These are phyloP conservation scores for Paecilomyces sp. DNA, from an alignment of 2,329 filamentous ascomycete genomes.

Conservation along the genomic window DNA sequence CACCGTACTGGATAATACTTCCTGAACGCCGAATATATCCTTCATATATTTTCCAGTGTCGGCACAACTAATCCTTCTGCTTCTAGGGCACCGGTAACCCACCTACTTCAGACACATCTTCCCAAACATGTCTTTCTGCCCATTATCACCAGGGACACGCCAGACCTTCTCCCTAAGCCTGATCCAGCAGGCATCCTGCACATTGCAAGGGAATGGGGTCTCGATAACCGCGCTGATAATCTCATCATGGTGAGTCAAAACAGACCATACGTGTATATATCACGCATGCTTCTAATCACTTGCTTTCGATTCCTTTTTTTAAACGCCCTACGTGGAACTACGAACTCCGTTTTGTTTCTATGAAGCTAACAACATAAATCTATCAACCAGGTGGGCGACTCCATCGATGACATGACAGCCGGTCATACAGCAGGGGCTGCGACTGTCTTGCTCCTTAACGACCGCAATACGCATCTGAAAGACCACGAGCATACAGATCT, in stretches of 20 bases:
- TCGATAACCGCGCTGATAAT: constrained; percentile 42
- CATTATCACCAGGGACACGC: constrained; percentile 73
- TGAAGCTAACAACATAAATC: background rate
- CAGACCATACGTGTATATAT: background rate
- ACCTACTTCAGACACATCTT: constrained; percentile 62
- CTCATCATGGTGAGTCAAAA: constrained; percentile 27
- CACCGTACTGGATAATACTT: no score
- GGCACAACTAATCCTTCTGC: background rate
- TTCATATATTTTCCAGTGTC: no score
- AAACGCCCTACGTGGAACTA: background rate
- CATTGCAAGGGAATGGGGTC: constrained; percentile 70
- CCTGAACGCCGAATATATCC: no score
- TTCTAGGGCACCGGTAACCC: constrained; percentile 32
- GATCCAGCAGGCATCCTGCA: constrained; percentile 81
- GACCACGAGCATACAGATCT: constrained; percentile 71
- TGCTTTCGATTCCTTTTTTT: background rate
- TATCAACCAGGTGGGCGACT: constrained; percentile 54
- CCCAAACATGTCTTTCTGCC: constrained; percentile 62
- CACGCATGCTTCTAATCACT: background rate
- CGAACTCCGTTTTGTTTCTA: background rate
- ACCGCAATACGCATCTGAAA: constrained; percentile 65
- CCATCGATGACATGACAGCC: constrained; percentile 87
- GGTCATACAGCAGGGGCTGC: constrained; percentile 76
- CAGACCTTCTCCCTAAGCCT: constrained; percentile 65
- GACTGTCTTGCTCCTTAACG: constrained; percentile 80